A percentile compares a stretch with the other conserved stretches of the same genome.
phyloP scores from a whole-genome alignment of 257 asterid genomes.

The Solanum clarkiae region DNA sequence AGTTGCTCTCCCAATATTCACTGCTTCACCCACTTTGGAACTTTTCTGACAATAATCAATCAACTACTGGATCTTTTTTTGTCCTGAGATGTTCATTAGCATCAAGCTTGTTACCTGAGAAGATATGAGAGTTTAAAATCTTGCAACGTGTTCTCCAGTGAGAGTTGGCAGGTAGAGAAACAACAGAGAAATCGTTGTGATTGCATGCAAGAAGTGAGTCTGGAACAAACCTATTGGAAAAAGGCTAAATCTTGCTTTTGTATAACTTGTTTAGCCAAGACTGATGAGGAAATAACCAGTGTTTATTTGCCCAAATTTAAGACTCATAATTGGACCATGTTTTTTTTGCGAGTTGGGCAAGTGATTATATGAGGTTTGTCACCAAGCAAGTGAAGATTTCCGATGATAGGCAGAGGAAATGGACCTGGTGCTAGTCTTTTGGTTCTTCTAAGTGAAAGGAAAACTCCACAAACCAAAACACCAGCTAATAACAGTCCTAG shows the following conservation, averaged over 20 bases:
- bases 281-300: slow-evolving; percentile 44
- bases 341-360: slow-evolving; percentile 38
- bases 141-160: slow-evolving; percentile 32
- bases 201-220: slow-evolving; percentile 46
- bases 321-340: slow-evolving; percentile 60
- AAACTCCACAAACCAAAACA: not conserved
- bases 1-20: slow-evolving; percentile 9
- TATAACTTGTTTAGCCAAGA: slow-evolving; percentile 46
- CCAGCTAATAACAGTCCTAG: slow-evolving; percentile 31
- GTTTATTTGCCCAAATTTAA: slow-evolving; percentile 43
- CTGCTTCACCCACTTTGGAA: slow-evolving; percentile 20
- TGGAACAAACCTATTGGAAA: slow-evolving; percentile 32
- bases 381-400: slow-evolving; percentile 65
- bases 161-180: slow-evolving; percentile 48
- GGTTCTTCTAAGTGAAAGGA: not conserved
- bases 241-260: slow-evolving; percentile 61
- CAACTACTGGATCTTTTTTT: slow-evolving; percentile 31
- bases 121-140: not conserved
- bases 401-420: slow-evolving; percentile 55
- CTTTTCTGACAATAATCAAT: slow-evolving; percentile 12
- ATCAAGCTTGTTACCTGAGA: slow-evolving; percentile 33
- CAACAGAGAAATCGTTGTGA: slow-evolving; percentile 42
- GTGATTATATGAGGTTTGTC: slow-evolving; percentile 56
- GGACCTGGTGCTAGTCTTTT: slow-evolving; percentile 22
- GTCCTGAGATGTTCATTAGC: slow-evolving; percentile 39